Conservation (phyloP, 1,139 yeast species). For the Suhomyces terraborum region DNA sequence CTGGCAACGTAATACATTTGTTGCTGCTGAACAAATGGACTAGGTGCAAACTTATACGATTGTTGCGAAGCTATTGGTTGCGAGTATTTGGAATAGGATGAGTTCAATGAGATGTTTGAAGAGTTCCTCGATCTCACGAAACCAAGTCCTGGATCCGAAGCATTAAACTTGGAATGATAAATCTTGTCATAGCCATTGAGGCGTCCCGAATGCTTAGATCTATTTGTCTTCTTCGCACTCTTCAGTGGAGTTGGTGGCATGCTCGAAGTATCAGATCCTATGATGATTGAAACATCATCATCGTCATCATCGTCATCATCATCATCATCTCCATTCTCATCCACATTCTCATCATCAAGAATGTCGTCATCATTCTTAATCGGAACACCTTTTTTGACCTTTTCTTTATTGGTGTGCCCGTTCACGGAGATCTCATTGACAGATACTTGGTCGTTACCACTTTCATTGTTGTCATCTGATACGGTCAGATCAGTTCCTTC, state of each 20-base stretch:
- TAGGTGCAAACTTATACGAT: conserved; percentile 16
- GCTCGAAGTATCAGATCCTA: conserved; percentile 40
- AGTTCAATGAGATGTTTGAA: conserved; percentile 30
- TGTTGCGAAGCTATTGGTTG: conserved; percentile 15
- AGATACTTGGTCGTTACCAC: neutral
- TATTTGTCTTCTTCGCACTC: conserved; percentile 13
- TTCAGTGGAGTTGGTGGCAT: conserved; percentile 20
- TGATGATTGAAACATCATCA: conserved; percentile 47
- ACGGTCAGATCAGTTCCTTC: neutral
- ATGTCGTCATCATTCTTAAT: conserved; percentile 9
- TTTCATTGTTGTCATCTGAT: neutral
- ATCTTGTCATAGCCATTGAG: conserved; percentile 11
- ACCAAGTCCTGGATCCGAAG: conserved; percentile 15
- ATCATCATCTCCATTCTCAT: conserved; percentile 28
- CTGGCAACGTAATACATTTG: conserved; percentile 14
- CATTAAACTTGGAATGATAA: conserved; percentile 12
- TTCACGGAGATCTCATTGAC: too few relatives aligned
- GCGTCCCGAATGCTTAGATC: conserved; percentile 5
- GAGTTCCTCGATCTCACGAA: conserved; percentile 25
- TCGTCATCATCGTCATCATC: conserved; percentile 42
- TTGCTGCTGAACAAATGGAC: conserved; percentile 26
- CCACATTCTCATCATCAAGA: conserved; percentile 18
- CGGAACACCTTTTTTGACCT: neutral
- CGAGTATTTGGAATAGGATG: conserved; percentile 19
- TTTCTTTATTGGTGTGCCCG: neutral